A percentile compares a stretch with the other conserved stretches of the same genome.
These are phyloP conservation scores for Urochloa ruziziensis DNA, from an alignment of 176 grass and related monocot genomes.

Conservation along the genomic window DNA sequence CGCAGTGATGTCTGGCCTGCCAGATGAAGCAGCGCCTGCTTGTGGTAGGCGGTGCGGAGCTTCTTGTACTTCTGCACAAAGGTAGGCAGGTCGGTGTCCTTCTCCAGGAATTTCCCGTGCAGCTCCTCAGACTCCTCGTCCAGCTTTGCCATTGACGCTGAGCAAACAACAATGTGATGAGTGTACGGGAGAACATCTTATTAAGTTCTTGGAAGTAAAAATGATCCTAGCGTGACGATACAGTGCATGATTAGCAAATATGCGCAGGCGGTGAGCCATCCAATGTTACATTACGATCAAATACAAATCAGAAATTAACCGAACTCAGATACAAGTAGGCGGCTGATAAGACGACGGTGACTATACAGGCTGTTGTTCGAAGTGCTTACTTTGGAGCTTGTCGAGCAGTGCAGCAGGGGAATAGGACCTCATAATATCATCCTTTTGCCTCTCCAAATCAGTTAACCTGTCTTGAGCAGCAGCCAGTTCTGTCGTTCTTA, in stretches of 20 bases:
- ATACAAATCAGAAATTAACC: background rate
- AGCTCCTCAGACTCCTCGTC: conserved; percentile 80
- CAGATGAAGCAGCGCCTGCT: conserved; percentile 70
- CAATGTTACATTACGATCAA: background rate
- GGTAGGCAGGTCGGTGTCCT: conserved; percentile 61
- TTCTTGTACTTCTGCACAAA: conserved; percentile 97
- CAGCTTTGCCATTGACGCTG: conserved; percentile 63
- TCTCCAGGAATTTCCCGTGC: conserved; percentile 64
- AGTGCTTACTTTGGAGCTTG: conserved; percentile 77
- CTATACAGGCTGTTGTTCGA: background rate
- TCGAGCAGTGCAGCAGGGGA: conserved; percentile 72
- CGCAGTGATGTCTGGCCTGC: conserved; percentile 63
- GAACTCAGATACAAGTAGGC: background rate
- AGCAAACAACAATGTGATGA: background rate
- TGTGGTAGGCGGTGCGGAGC: conserved; percentile 66
- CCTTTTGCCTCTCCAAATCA: conserved; percentile 86
- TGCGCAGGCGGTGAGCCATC: background rate
- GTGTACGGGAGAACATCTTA: background rate
- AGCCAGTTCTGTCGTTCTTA: conserved; percentile 86
- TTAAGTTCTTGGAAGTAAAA: background rate
- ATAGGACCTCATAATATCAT: conserved; percentile 62
- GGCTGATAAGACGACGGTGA: background rate
- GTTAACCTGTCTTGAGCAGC: conserved; percentile 79
- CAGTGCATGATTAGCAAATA: background rate
- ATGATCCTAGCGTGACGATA: background rate